phyloP scores from a whole-genome alignment of 225 moss, liverwort and hornwort species.

The Physcomitrium patens region DNA sequence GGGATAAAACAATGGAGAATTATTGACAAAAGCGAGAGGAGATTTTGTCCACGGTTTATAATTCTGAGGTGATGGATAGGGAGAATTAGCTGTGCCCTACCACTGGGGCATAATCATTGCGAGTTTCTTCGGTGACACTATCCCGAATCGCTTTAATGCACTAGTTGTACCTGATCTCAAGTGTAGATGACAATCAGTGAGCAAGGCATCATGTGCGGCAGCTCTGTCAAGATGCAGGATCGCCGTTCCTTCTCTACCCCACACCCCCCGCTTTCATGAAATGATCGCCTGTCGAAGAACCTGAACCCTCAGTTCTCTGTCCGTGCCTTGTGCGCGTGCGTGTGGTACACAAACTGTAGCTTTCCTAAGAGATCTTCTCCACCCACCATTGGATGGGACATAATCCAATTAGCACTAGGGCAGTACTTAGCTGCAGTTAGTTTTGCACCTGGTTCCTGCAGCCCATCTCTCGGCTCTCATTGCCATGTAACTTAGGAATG shows the following conservation, averaged over 20 bases:
- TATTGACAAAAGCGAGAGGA: background rate
- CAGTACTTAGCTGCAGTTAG: too few relatives aligned
- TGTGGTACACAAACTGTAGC: too few relatives aligned
- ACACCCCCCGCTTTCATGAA: constrained; percentile 2
- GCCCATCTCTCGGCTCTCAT: too few relatives aligned
- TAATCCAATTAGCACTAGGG: too few relatives aligned
- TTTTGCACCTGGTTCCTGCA: too few relatives aligned
- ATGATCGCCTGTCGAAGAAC: background rate
- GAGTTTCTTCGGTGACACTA: constrained; percentile 24
- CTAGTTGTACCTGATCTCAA: constrained; percentile 9
- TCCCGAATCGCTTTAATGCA: background rate
- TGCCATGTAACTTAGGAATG: too few relatives aligned
- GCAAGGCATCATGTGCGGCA: constrained; percentile 25
- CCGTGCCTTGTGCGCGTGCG: too few relatives aligned
- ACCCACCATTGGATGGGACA: too few relatives aligned
- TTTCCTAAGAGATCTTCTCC: too few relatives aligned
- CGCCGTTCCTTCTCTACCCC: constrained; percentile 8
- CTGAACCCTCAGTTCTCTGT: background rate
- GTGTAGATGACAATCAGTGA: constrained; percentile 24
- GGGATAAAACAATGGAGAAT: background rate
- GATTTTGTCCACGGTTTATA: background rate
- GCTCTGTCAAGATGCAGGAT: constrained; percentile 8
- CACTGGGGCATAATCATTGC: constrained; percentile 22
- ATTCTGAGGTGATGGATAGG: background rate
- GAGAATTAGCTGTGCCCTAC: constrained; percentile 11